These are phyloP conservation scores for Candida glaebosa DNA, from an alignment of 805 yeast genomes.

Conservation along the genomic window DNA sequence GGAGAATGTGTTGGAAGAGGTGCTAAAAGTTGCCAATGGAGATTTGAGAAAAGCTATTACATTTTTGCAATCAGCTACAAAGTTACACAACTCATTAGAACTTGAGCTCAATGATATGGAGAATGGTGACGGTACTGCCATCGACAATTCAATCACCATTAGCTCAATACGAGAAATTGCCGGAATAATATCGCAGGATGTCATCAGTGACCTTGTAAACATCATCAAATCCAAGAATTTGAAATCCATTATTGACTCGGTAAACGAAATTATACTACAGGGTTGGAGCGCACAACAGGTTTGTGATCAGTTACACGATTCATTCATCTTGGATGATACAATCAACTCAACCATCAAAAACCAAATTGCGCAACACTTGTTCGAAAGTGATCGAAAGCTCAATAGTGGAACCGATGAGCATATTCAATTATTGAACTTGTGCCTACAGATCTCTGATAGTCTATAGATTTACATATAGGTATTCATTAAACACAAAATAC, in stretches of 20 bases:
- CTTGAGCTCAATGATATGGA: slow-evolving; percentile 30
- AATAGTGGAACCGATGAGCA: slow-evolving; percentile 89
- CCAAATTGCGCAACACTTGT: slow-evolving; percentile 57
- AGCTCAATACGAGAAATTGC: slow-evolving; percentile 64
- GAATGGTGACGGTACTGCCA: slow-evolving; percentile 21
- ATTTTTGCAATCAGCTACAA: slow-evolving; percentile 78
- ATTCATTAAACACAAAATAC: background rate
- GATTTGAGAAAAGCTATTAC: slow-evolving; percentile 94
- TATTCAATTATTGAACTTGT: slow-evolving; percentile 68
- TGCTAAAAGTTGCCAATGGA: slow-evolving; percentile 75
- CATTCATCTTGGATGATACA: slow-evolving; percentile 52
- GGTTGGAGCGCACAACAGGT: slow-evolving; percentile 83
- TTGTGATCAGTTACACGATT: slow-evolving; percentile 67
- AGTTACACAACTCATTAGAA: slow-evolving; percentile 37
- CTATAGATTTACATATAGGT: slow-evolving; percentile 8
- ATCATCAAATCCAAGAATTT: slow-evolving; percentile 26
- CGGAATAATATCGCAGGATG: slow-evolving; percentile 60
- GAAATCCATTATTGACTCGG: slow-evolving; percentile 32
- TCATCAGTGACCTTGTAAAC: slow-evolving; percentile 40
- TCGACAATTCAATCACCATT: slow-evolving; percentile 39
- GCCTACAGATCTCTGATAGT: slow-evolving; percentile 27
- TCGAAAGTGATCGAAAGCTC: slow-evolving; percentile 70
- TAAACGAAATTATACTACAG: slow-evolving; percentile 52
- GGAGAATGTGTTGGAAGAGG: slow-evolving; percentile 54
- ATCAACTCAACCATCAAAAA: slow-evolving; percentile 57